Conservation (phyloP, 2,329 filamentous ascomycete genomes). For the Tolypocladium nubicola region DNA sequence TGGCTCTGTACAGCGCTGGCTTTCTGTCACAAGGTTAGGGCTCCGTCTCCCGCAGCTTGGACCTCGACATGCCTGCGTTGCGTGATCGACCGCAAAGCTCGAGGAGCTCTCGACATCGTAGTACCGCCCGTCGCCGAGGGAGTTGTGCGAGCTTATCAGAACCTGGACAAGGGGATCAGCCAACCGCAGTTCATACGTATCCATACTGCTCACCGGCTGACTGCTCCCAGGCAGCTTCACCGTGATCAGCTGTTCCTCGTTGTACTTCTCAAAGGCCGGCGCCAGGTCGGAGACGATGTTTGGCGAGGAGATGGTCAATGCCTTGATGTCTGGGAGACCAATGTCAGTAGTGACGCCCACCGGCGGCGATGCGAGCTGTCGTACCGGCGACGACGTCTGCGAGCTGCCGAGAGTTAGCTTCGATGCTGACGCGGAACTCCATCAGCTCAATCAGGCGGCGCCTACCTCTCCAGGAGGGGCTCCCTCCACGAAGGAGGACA, state of each 20-base stretch:
- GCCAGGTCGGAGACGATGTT: constrained; percentile 60
- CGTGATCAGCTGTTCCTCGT: constrained; percentile 85
- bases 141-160: constrained; percentile 79
- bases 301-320: constrained; percentile 61
- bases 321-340: constrained; percentile 66
- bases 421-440: constrained; percentile 7
- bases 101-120: constrained; percentile 82
- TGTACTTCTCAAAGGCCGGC: constrained; percentile 87
- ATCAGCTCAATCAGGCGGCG: constrained; percentile 8
- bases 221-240: constrained; percentile 83
- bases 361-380: neutral
- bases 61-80: constrained; percentile 50
- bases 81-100: constrained; percentile 83
- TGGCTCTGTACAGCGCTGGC: constrained; percentile 75
- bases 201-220: constrained; percentile 32
- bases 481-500: constrained; percentile 84
- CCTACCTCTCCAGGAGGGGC: constrained; percentile 92
- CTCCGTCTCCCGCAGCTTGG: neutral
- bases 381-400: constrained; percentile 80
- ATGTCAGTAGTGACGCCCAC: neutral
- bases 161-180: constrained; percentile 38
- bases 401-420: constrained; percentile 46
- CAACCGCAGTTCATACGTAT: neutral
- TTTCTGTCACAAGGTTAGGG: constrained; percentile 41
- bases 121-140: constrained; percentile 70